phyloP scores from a whole-genome alignment of 139 green algal species.

The Volvox africanus region DNA sequence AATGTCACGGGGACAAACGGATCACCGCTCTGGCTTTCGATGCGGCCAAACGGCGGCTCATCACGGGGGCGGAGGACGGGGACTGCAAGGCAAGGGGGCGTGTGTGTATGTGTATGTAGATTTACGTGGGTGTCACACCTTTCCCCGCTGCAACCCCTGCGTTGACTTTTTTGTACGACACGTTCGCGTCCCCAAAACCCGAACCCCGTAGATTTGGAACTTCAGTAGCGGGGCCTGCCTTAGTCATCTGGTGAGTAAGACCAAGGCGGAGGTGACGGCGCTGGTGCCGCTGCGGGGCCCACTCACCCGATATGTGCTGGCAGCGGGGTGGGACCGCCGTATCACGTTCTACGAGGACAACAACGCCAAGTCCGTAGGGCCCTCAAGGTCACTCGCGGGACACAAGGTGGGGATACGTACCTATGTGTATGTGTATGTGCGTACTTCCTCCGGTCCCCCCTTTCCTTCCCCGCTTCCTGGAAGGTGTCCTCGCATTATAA shows the following conservation, averaged over 20 bases:
- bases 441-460: not conserved
- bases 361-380: conserved; percentile 37
- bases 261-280: conserved; percentile 63
- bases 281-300: conserved; percentile 45
- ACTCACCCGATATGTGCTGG: conserved; percentile 66
- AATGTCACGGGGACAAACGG: conserved; percentile 58
- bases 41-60: conserved; percentile 60
- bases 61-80: conserved; percentile 72
- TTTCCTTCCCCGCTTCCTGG: not conserved
- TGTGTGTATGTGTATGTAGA: not conserved
- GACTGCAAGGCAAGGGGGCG: conserved; percentile 62
- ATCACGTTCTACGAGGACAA: conserved; percentile 76
- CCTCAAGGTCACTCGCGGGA: conserved; percentile 56
- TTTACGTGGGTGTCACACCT: too few species aligned
- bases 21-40: conserved; percentile 79
- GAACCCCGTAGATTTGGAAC: conserved; percentile 76
- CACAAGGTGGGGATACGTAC: conserved; percentile 53
- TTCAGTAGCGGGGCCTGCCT: conserved; percentile 72
- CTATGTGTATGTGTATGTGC: not conserved
- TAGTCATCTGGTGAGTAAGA: conserved; percentile 39
- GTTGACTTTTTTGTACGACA: too few species aligned
- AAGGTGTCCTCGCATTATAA: too few species aligned
- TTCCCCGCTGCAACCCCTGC: too few species aligned
- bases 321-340: conserved; percentile 72
- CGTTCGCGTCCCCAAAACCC: too few species aligned